Evolutionary conservation across 2,329 filamentous ascomycete genomes (phyloP).

Genomic region (Aspergillus fumigatiaffinis): DNA sequence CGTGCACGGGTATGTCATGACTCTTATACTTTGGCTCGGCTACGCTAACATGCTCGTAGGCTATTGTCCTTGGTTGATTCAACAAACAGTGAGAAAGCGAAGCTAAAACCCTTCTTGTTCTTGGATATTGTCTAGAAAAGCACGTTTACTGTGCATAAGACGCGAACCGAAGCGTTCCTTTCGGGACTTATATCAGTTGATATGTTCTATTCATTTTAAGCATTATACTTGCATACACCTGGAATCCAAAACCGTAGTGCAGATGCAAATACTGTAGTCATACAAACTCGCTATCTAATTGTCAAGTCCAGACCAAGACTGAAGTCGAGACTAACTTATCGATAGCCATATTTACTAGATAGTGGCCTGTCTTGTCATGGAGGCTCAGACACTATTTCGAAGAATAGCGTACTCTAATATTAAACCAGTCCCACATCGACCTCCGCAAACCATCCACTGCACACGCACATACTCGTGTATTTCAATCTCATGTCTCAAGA

Average conservation of each 20-base stretch:
- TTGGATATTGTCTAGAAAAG: neutral
- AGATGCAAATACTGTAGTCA: neutral
- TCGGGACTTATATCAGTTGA: neutral
- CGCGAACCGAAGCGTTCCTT: neutral
- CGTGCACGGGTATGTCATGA: slow-evolving; percentile 55
- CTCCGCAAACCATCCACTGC: neutral
- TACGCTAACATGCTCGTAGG: neutral
- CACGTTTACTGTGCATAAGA: neutral
- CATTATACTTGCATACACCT: neutral
- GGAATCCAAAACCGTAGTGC: neutral
- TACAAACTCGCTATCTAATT: neutral
- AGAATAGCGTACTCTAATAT: neutral
- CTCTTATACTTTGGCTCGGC: neutral
- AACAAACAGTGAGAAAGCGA: neutral
- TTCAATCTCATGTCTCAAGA: no score
- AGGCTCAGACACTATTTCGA: no score
- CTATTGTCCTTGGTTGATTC: neutral
- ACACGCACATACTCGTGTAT: neutral
- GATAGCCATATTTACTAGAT: neutral
- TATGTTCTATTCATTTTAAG: neutral
- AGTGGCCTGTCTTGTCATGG: no score
- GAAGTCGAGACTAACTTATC: neutral
- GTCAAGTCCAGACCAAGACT: neutral
- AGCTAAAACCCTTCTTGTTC: slow-evolving; percentile 19
- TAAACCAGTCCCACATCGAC: neutral